Percentiles rank a stretch among this genome's conserved stretches.
These are phyloP conservation scores for Chlorella vulgaris DNA, from an alignment of 139 green algal genomes.

Conservation along the genomic window DNA sequence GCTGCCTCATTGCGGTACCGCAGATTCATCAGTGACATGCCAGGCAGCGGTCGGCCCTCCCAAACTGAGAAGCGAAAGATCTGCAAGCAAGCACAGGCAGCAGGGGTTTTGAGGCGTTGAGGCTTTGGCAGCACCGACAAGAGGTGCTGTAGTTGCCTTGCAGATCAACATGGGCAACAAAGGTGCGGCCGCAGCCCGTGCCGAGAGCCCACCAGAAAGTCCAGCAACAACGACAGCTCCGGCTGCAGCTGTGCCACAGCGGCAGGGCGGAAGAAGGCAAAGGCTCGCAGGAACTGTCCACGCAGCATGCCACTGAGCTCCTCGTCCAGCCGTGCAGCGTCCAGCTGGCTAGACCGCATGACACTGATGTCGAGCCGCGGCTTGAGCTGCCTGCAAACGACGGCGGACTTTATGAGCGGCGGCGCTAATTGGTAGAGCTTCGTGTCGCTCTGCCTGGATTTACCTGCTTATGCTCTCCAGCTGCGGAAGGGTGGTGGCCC, in stretches of 20 bases:
- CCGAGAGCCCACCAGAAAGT: conserved; percentile 51
- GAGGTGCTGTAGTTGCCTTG: neutral
- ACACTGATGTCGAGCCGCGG: conserved; percentile 46
- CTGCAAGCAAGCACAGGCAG: conserved; percentile 34
- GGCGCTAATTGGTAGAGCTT: too few species aligned
- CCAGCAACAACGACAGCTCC: conserved; percentile 62
- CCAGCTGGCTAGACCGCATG: conserved; percentile 82
- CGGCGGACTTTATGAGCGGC: too few species aligned
- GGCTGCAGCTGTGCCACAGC: conserved; percentile 46
- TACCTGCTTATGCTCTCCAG: neutral
- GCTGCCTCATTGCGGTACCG: conserved; percentile 76
- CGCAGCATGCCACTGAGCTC: conserved; percentile 81
- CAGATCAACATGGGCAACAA: neutral
- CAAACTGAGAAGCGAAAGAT: conserved; percentile 74
- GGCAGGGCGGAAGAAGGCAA: conserved; percentile 64
- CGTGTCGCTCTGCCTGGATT: too few species aligned
- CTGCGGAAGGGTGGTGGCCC: conserved; percentile 6
- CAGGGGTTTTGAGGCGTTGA: neutral
- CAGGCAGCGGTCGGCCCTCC: conserved; percentile 72
- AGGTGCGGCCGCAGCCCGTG: neutral
- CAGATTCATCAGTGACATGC: conserved; percentile 89
- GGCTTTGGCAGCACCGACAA: neutral
- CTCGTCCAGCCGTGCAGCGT: conserved; percentile 78
- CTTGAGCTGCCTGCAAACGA: conserved; percentile 30
- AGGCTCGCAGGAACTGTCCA: conserved; percentile 80